Base-by-base conservation (phyloP, 257 asterid genomes). In the Forsythia viridissima region DNA sequence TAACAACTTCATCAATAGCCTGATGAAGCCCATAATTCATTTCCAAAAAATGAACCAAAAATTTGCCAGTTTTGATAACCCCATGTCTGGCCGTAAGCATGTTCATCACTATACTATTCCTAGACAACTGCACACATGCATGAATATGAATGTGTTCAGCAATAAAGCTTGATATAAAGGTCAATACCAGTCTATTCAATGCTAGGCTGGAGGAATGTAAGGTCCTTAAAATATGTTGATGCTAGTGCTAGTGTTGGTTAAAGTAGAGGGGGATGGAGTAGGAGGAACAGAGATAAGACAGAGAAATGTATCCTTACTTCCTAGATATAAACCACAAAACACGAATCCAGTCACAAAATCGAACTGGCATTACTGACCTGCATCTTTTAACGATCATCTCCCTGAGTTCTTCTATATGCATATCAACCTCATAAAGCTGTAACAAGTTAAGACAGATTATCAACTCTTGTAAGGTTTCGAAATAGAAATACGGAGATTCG, bases 381-480 rank as follows among this genome's bases (percentile, higher is more conserved):
- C 99, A 94, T 72, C 86, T 88, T 65, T 84, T 86, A 21, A 91
- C 94, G 70, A 90, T 91, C 87, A 72, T 84, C 81, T 91, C 96
- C 69, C 93, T 85, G 84, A 94, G 93, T 78, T 93, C 93, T 77
- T 94, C 99, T 83, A 94, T 81, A 61, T 76, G 86, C 79, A 77
- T 74, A 83, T 93, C 91, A 82, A 88, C 89, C 73, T 93, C 91
- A 81, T 76, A 85, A 80, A 93, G 97, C 99, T 93, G 92, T 36
- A 83, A 87, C 51, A 76, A 82, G 78, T 41, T 55, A 57, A 38
- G 72, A 81, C n/a, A 70, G 74, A 82, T 51, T 21, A 55, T 79
- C 48, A 44, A 21, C 40, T 20, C 67, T 72, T 69, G 69, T 21
- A 77, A 55, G 36, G 12, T 0, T 20, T 16, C 8, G 3, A 20